Percentiles rank a stretch among this genome's conserved stretches.
These are phyloP conservation scores for Vararia minispora DNA, from an alignment of 768 basidiomycete genomes.

Conservation along the genomic window DNA sequence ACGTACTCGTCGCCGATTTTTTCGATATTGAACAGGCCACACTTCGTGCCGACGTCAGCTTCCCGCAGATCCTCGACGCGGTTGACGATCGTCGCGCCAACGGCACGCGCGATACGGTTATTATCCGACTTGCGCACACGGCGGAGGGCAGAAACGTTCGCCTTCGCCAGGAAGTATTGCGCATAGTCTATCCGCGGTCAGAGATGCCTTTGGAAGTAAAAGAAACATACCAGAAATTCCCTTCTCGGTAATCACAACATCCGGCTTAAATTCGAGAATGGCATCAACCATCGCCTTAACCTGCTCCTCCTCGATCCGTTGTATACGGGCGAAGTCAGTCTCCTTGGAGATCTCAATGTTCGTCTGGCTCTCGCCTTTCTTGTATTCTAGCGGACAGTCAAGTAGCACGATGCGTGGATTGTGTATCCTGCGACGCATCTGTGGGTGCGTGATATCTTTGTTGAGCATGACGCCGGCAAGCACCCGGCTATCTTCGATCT, in stretches of 20 bases:
- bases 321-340: slow-evolving; percentile 83
- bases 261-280: slow-evolving; percentile 89
- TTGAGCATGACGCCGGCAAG: slow-evolving; percentile 92
- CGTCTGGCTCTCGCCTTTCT: slow-evolving; percentile 97
- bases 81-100: slow-evolving; percentile 95
- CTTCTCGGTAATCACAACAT: slow-evolving; percentile 94
- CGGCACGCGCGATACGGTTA: slow-evolving; percentile 93
- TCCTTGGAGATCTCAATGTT: slow-evolving; percentile 98
- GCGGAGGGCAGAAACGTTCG: slow-evolving; percentile 86
- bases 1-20: slow-evolving; percentile 91
- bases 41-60: slow-evolving; percentile 82
- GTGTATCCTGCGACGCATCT: slow-evolving; percentile 86
- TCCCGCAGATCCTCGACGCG: slow-evolving; percentile 91
- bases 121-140: slow-evolving; percentile 99
- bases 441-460: slow-evolving; percentile 97
- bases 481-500: slow-evolving; percentile 88
- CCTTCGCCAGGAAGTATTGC: slow-evolving; percentile 79
- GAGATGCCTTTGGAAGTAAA: not conserved
- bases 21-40: slow-evolving; percentile 94
- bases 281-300: slow-evolving; percentile 77
- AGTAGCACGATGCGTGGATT: slow-evolving; percentile 84
- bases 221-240: slow-evolving; percentile 75
- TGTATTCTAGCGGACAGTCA: slow-evolving; percentile 96
- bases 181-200: slow-evolving; percentile 57
- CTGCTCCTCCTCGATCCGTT: slow-evolving; percentile 96